Evolutionary conservation across 208 protist genomes (phyloP).

Genomic region (Crithidia bombi): DNA sequence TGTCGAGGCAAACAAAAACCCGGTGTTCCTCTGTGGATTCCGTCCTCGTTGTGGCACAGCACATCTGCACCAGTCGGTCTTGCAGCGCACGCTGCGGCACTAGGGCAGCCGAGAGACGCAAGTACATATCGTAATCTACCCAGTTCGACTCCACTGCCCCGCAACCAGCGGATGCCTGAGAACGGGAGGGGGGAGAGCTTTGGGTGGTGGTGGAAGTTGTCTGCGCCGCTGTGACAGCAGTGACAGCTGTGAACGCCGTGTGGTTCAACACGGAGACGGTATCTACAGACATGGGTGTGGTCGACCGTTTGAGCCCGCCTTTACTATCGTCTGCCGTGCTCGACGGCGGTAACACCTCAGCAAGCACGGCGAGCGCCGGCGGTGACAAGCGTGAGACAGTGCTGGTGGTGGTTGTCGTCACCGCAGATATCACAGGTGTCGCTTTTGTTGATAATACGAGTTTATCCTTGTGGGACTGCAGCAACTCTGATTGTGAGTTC

Average conservation of each 20-base stretch:
- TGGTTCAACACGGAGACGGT: background rate
- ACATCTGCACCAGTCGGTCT: constrained; percentile 27
- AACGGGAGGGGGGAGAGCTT: background rate
- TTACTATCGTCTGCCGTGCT: background rate
- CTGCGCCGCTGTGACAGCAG: background rate
- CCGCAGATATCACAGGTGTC: too few species aligned
- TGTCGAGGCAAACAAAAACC: constrained; percentile 20
- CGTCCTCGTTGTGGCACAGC: constrained; percentile 7
- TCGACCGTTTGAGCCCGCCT: background rate
- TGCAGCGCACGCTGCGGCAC: constrained; percentile 29
- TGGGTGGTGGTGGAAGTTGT: background rate
- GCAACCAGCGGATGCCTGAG: background rate
- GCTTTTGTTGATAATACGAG: too few species aligned
- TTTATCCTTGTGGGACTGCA: too few species aligned
- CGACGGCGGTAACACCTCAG: background rate
- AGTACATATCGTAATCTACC: constrained; percentile 24
- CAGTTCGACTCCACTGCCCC: constrained; percentile 6
- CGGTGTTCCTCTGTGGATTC: background rate
- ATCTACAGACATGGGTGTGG: background rate
- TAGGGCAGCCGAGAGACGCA: constrained; percentile 8
- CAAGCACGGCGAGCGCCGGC: background rate
- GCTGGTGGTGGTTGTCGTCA: background rate
- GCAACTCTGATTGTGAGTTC: background rate
- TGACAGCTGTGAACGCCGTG: background rate
- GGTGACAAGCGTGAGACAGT: background rate